These are phyloP conservation scores for Auxenochlorella pyrenoidosa DNA, from an alignment of 139 green algal genomes.

Conservation along the genomic window DNA sequence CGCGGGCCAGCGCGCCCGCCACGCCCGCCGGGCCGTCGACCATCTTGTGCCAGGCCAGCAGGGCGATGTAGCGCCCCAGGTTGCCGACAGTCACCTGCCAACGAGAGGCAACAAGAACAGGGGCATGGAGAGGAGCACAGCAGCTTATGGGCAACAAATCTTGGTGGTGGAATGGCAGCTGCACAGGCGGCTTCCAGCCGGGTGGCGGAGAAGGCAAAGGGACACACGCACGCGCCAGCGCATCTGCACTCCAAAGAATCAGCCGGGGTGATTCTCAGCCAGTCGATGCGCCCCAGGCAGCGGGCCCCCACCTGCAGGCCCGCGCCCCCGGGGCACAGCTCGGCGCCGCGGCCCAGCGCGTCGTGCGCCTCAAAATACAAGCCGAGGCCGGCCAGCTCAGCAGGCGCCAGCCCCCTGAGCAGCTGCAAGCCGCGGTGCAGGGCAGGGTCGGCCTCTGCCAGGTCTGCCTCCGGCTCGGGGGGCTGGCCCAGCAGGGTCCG, in stretches of 20 bases:
- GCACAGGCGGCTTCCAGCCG: too few species aligned
- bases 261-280: too few species aligned
- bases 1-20: conserved; percentile 11
- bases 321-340: background rate
- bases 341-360: background rate
- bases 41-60: conserved; percentile 33
- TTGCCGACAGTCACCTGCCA: conserved; percentile 9
- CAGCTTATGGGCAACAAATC: too few species aligned
- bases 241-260: too few species aligned
- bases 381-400: conserved; percentile 3
- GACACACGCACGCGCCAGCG: too few species aligned
- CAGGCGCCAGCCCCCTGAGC: conserved; percentile 7
- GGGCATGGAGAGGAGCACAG: background rate
- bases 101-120: background rate
- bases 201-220: too few species aligned
- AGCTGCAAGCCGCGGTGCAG: conserved; percentile 8
- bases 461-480: conserved; percentile 12
- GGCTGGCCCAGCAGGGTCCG: conserved; percentile 37
- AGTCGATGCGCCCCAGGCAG: too few species aligned
- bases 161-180: too few species aligned
- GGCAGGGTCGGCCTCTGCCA: conserved; percentile 14
- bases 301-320: conserved; percentile 12
- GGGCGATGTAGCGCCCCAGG: conserved; percentile 5
- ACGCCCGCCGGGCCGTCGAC: background rate
- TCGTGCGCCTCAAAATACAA: conserved; percentile 32